Conservation (phyloP, 495 filamentous ascomycete species). For the Cladorrhinum samala region DNA sequence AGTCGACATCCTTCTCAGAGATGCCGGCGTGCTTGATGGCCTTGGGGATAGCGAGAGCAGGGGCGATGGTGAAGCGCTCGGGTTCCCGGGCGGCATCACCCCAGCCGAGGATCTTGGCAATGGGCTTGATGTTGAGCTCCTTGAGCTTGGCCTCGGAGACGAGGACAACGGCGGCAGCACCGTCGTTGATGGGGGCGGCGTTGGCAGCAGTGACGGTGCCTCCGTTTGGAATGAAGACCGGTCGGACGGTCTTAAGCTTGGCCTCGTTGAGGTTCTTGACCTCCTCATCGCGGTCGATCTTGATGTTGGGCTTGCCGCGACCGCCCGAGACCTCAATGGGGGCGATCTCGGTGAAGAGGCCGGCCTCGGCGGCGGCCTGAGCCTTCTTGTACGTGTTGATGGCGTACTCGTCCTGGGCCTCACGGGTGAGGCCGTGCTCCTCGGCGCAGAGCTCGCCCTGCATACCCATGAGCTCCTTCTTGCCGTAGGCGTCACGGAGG, state of each 20-base stretch:
- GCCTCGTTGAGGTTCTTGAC: slow-evolving; percentile 94
- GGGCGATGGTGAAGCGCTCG: slow-evolving; percentile 91
- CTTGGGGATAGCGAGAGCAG: slow-evolving; percentile 93
- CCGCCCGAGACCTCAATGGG: slow-evolving; percentile 83
- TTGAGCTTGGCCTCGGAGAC: slow-evolving; percentile 86
- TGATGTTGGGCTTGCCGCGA: slow-evolving; percentile 80
- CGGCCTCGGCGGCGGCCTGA: slow-evolving; percentile 71
- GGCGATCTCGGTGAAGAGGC: slow-evolving; percentile 81
- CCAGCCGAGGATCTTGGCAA: slow-evolving; percentile 96
- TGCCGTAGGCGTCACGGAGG: slow-evolving; percentile 81
- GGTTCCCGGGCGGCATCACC: slow-evolving; percentile 86
- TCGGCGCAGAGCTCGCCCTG: slow-evolving; percentile 85
- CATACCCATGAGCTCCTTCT: slow-evolving; percentile 91
- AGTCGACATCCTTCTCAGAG: slow-evolving; percentile 69
- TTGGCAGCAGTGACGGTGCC: slow-evolving; percentile 97
- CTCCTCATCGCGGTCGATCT: slow-evolving; percentile 84
- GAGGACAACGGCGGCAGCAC: slow-evolving; percentile 82
- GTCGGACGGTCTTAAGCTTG: slow-evolving; percentile 77
- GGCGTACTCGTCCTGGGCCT: slow-evolving; percentile 88
- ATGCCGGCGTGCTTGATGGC: slow-evolving; percentile 87
- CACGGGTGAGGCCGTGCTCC: slow-evolving; percentile 73
- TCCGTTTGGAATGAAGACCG: slow-evolving; percentile 73
- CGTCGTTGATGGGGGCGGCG: slow-evolving; percentile 92
- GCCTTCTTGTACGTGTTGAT: slow-evolving; percentile 89
- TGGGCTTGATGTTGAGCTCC: slow-evolving; percentile 77